Evolutionary conservation across 2,329 filamentous ascomycete genomes (phyloP).

Genomic region (Diaporthe destruens): DNA sequence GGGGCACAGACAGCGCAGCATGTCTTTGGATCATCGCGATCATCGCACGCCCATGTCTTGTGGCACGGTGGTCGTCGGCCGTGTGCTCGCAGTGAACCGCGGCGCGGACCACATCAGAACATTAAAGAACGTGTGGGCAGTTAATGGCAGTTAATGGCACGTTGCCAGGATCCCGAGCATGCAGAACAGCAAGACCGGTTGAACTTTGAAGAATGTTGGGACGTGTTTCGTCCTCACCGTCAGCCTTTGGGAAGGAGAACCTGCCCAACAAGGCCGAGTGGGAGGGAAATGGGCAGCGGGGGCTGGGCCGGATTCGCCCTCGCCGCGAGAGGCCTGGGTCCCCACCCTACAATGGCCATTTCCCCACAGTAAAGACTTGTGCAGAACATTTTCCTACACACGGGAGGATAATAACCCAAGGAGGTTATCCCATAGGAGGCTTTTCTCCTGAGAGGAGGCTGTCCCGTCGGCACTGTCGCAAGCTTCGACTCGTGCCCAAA

Average conservation of each 20-base stretch:
- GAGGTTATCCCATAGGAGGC: no score
- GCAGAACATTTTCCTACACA: no score
- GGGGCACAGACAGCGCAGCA: background rate
- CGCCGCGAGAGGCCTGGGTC: background rate
- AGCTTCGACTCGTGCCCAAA: slow-evolving; percentile 32
- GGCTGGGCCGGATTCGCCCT: slow-evolving; percentile 15
- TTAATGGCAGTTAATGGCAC: slow-evolving; percentile 28
- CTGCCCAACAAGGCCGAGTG: slow-evolving; percentile 31
- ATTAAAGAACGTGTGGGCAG: slow-evolving; percentile 18
- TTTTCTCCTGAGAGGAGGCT: no score
- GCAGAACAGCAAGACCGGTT: slow-evolving; percentile 1
- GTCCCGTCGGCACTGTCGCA: background rate
- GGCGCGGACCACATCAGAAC: background rate
- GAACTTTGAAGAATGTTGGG: slow-evolving; percentile 33
- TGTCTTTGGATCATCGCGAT: background rate
- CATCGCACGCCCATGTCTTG: background rate
- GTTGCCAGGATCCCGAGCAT: background rate
- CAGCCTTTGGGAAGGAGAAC: slow-evolving; percentile 14
- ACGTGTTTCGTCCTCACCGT: slow-evolving; percentile 29
- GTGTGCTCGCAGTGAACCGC: background rate
- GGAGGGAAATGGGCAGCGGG: slow-evolving; percentile 15
- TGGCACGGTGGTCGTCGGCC: background rate
- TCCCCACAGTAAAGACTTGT: no score
- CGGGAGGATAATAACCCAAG: no score
- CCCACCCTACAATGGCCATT: slow-evolving; percentile 9